Base-by-base conservation (phyloP, 2,329 filamentous ascomycete species). In the Phialophora tarda region DNA sequence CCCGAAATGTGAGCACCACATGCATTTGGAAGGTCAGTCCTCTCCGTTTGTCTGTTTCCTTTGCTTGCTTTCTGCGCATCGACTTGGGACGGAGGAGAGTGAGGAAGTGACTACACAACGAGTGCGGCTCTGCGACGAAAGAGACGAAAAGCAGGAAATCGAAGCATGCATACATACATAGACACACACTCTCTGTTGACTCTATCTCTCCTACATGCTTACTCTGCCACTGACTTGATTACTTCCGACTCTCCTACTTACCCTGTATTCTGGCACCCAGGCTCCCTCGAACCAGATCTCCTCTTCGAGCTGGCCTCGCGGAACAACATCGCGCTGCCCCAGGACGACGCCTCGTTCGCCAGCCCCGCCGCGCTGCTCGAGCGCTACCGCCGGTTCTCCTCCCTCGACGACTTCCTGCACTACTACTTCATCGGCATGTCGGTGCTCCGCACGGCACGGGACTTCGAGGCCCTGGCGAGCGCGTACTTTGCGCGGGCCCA, bases 1-100 rank as follows among this genome's bases (percentile, higher is more conserved):
- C 32, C 91, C 91, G 69, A 93, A 93, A 81, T 91, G 89, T 78
- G 91, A 94, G 77, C 91, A 93, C 75, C 91, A 93, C 78, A 85
- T 93, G 62, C 91, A 94, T 75, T 83, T 94, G 38, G 91, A 93
- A 78, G 91, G 91, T 63, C 14, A 64, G 67, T 65, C 21, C 12
- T 5, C 34, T 12, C 12, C 4, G 21, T 38, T 21, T 7, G 21
- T 38, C 11, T 17, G 55, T 58, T 53, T 53, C 23, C 5, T 28
- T 53, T 34, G 4, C 17, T 21, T 55, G 28, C 5, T 34, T 55
- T 6, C 21, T 17, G 53, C n/a, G 17, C n/a, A 14, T 24, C 11
- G 53, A 30, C 28, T 30, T 0, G 55, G 26, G 0, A 7, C 11
- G 28, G 10, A 7, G n/a, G 21, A 44, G 28, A 41, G 34, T 17